Conservation (phyloP, 169 alveolate genomes). For the Eimeria necatrix region DNA sequence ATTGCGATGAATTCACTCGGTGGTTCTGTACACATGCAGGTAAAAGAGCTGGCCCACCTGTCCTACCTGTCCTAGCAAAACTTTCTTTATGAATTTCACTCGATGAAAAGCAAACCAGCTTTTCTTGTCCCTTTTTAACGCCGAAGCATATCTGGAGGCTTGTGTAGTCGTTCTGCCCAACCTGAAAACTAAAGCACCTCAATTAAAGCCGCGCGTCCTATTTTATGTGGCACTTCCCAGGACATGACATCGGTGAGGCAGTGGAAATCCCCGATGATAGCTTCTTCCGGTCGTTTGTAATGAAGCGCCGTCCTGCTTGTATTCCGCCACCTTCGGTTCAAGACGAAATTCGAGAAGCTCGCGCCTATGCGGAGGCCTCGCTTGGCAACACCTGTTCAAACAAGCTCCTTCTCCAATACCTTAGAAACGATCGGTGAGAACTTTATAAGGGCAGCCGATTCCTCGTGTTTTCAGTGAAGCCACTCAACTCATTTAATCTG, state of each 20-base stretch:
- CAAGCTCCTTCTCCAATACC: constrained; percentile 26
- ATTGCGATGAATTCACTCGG: constrained; percentile 93
- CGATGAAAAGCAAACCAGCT: not conserved
- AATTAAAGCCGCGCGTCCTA: too few species aligned
- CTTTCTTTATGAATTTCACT: not conserved
- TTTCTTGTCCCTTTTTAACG: not conserved
- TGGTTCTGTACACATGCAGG: constrained; percentile 85
- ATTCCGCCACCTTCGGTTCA: constrained; percentile 1
- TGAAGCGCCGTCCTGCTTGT: not conserved
- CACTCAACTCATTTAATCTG: not conserved
- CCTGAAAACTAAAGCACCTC: too few species aligned
- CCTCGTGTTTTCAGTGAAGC: not conserved
- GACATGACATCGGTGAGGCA: constrained; percentile 61
- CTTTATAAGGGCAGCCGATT: not conserved
- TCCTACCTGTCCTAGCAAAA: not conserved
- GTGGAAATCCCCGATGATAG: constrained; percentile 31
- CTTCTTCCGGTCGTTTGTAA: constrained; percentile 38
- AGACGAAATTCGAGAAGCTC: constrained; percentile 16
- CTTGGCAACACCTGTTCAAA: constrained; percentile 53
- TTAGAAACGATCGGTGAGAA: constrained; percentile 55
- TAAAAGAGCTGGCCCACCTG: not conserved
- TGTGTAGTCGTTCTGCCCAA: not conserved
- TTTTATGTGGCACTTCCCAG: not conserved
- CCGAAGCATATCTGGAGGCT: not conserved
- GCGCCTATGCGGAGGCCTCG: constrained; percentile 48